Conservation (phyloP, 1,284 basidiomycete genomes). For the Apiotrichum sp. region DNA sequence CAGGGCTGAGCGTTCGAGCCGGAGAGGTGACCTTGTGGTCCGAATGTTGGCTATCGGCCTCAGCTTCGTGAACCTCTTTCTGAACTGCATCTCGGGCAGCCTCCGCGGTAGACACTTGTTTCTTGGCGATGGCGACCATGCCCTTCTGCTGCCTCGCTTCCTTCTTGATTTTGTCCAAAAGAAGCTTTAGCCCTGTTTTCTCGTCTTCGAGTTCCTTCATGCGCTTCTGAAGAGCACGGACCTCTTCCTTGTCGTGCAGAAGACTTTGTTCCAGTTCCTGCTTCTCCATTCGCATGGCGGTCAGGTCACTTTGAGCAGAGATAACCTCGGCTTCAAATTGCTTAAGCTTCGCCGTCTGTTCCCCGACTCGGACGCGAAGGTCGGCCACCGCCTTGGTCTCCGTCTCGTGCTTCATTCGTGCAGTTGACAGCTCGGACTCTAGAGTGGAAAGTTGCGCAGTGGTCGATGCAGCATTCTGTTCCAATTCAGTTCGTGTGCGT, state of each 20-base stretch:
- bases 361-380: conserved; percentile 63
- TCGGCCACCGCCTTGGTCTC: conserved; percentile 70
- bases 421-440: conserved; percentile 44
- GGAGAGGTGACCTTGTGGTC: conserved; percentile 51
- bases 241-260: conserved; percentile 90
- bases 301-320: conserved; percentile 83
- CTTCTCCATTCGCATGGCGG: conserved; percentile 82
- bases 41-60: conserved; percentile 21
- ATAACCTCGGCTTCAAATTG: conserved; percentile 76
- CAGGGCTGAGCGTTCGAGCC: conserved; percentile 49
- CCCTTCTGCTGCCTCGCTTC: conserved; percentile 96
- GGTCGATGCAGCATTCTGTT: conserved; percentile 52
- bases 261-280: conserved; percentile 82
- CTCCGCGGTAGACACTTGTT: conserved; percentile 84
- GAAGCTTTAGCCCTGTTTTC: conserved; percentile 63
- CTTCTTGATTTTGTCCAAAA: conserved; percentile 83
- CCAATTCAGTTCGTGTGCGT: conserved; percentile 41
- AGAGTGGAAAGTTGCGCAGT: conserved; percentile 54
- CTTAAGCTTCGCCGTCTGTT: conserved; percentile 72
- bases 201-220: conserved; percentile 78
- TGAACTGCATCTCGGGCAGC: conserved; percentile 64
- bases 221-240: conserved; percentile 73
- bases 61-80: conserved; percentile 58
- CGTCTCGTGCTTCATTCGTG: conserved; percentile 67
- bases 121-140: conserved; percentile 85